These are phyloP conservation scores for Penicillium psychrosexuale DNA, from an alignment of 2,329 filamentous ascomycete species.

Conservation along the genomic window DNA sequence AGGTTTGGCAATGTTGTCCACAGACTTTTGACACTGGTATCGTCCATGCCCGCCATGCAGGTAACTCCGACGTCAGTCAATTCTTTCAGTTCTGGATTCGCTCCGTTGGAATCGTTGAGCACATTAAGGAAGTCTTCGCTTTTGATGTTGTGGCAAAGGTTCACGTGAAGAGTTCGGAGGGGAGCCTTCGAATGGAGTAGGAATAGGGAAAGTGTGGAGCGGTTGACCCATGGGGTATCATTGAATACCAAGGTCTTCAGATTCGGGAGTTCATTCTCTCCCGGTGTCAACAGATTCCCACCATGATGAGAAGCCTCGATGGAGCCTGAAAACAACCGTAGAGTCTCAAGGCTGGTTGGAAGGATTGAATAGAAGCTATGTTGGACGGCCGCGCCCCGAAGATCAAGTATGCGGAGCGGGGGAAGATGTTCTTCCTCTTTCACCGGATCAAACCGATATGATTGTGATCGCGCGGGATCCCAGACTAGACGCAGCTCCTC, in stretches of 20 bases:
- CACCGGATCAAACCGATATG: constrained; percentile 16
- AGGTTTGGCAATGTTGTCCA: constrained; percentile 26
- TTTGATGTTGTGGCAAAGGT: constrained; percentile 26
- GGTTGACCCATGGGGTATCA: constrained; percentile 26
- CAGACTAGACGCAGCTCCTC: constrained; percentile 34
- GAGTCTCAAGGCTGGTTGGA: constrained; percentile 29
- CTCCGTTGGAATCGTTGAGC: background rate
- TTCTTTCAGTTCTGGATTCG: constrained; percentile 11
- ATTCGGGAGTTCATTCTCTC: constrained; percentile 18
- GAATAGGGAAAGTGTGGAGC: constrained; percentile 13
- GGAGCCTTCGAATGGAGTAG: constrained; percentile 21
- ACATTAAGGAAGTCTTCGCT: constrained; percentile 12
- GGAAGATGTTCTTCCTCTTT: constrained; percentile 11
- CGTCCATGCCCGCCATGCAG: constrained; percentile 25
- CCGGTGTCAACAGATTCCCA: background rate
- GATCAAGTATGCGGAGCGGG: constrained; percentile 28
- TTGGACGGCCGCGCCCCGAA: constrained; percentile 26
- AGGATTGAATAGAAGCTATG: constrained; percentile 18
- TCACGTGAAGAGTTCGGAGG: constrained; percentile 26
- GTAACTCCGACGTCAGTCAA: constrained; percentile 33
- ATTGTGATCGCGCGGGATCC: constrained; percentile 19
- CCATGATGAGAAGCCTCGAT: constrained; percentile 7
- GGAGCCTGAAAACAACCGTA: constrained; percentile 27
- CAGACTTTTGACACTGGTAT: constrained; percentile 22
- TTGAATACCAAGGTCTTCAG: constrained; percentile 30